A percentile compares a stretch with the other conserved stretches of the same genome.
Conservation (phyloP, 495 filamentous ascomycete genomes). For the Letharia lupina region DNA sequence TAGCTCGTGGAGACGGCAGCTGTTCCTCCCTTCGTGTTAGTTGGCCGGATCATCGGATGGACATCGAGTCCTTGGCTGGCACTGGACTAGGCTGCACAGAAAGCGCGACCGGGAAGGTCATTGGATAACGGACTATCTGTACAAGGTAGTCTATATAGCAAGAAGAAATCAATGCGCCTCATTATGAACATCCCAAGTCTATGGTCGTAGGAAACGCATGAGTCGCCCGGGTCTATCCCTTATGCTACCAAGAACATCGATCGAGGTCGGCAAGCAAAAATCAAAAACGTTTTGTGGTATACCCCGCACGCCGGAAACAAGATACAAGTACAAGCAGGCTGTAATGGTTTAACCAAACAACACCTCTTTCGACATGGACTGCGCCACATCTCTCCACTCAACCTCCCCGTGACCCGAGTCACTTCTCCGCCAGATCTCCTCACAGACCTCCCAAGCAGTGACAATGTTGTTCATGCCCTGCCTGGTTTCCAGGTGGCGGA, state of each 20-base stretch:
- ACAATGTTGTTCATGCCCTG: slow-evolving; percentile 58
- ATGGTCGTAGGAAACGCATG: slow-evolving; percentile 5
- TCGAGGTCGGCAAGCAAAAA: background rate
- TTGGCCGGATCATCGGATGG: background rate
- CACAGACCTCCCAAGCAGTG: slow-evolving; percentile 46
- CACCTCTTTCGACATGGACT: slow-evolving; percentile 44
- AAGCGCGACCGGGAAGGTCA: background rate
- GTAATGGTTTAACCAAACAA: slow-evolving; percentile 42
- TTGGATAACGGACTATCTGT: background rate
- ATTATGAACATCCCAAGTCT: slow-evolving; percentile 7
- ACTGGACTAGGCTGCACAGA: background rate
- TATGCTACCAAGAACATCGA: background rate
- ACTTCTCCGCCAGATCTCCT: slow-evolving; percentile 48
- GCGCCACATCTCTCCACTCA: slow-evolving; percentile 41
- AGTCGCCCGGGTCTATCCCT: slow-evolving; percentile 7
- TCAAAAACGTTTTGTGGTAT: slow-evolving; percentile 7
- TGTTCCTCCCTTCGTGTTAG: background rate
- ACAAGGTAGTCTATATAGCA: slow-evolving; percentile 10
- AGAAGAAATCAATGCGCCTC: background rate
- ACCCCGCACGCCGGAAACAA: background rate
- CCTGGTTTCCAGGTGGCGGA: slow-evolving; percentile 39
- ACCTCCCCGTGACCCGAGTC: slow-evolving; percentile 34
- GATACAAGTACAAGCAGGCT: slow-evolving; percentile 5
- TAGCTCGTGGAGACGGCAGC: too few species aligned
- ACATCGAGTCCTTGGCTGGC: background rate